Conservation (phyloP, 225 moss, liverwort and hornwort genomes). For the Physcomitrellopsis africana region DNA sequence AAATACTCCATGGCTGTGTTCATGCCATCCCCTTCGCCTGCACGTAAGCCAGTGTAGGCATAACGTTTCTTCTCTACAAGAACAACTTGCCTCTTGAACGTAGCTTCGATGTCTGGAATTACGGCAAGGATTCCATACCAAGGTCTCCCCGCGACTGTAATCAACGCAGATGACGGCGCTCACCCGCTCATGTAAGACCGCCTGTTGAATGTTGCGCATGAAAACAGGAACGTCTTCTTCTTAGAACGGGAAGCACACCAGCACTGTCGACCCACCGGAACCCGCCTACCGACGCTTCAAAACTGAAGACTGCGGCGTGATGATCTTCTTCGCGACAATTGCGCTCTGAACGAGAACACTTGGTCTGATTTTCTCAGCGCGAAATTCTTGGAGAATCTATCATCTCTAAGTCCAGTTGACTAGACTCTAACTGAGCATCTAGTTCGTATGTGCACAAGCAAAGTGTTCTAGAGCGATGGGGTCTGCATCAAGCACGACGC, state of each 20-base stretch:
- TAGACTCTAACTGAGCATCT: too few relatives aligned
- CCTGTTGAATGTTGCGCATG: slow-evolving; percentile 34
- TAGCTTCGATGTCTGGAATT: slow-evolving; percentile 26
- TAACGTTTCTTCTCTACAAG: slow-evolving; percentile 34
- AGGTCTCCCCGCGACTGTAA: slow-evolving; percentile 43
- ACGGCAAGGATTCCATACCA: slow-evolving; percentile 35
- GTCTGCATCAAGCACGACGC: too few relatives aligned
- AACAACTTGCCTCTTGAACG: slow-evolving; percentile 11
- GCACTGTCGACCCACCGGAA: too few relatives aligned
- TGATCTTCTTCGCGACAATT: too few relatives aligned
- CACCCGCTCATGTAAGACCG: slow-evolving; percentile 38
- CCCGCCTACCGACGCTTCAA: too few relatives aligned
- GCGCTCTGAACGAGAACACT: too few relatives aligned
- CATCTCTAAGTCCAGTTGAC: too few relatives aligned
- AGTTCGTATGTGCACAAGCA: too few relatives aligned
- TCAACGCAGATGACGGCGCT: slow-evolving; percentile 39
- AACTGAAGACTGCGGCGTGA: too few relatives aligned
- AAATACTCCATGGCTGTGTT: slow-evolving; percentile 49
- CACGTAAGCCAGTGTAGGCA: slow-evolving; percentile 25
- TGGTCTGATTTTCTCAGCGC: too few relatives aligned
- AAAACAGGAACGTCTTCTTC: slow-evolving; percentile 48
- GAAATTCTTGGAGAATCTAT: too few relatives aligned
- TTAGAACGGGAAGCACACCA: slow-evolving; percentile 56
- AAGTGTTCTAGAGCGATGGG: too few relatives aligned
- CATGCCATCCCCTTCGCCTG: slow-evolving; percentile 52